Base-by-base conservation (phyloP, 345 rosid genomes). In the Ceriops zippeliana region DNA sequence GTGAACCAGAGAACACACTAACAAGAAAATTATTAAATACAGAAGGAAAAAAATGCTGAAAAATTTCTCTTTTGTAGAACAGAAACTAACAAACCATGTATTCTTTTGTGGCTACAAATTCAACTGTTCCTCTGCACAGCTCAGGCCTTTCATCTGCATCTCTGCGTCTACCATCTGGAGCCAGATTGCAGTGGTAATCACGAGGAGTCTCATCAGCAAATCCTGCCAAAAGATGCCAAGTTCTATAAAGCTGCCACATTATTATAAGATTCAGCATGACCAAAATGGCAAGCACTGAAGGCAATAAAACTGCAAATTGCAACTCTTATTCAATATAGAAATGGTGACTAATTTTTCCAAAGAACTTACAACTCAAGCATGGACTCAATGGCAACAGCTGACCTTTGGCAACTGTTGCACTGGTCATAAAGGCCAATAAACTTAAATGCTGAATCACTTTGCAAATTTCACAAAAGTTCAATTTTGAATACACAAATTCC, bases 131-230 rank as follows among this genome's bases (percentile, higher is more conserved):
- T 78, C 88, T 84, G 78, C 96, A 93, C 66, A 93, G 86, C 83
- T 93, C 98, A 62, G 96, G 96, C 83, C 98, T 93, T 63, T 93
- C 93, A 83, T 93, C 89, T 52, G 93, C 96, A 86, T 93, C 98
- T 73, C 97, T 87, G 58, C 93, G 93, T 76, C 90, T 81, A 74
- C 96, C 96, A 85, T 92, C 91, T 42, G 96, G 96, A 75, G 93
- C 96, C 56, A 90, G 86, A 83, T 88, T 85, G 90, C 96, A 90
- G 68, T 79, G 90, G 79, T 92, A 92, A 70, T 92, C 96, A 65
- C 86, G 86, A 20, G 96, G 96, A 70, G 93, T 90, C 72, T 87
- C 93, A 70, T 86, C 91, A 51, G 86, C 81, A 75, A 88, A 90
- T 63, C 98, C 96, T 92, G 86, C 61, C 64, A 73, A 54, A 58